These are phyloP conservation scores for Phytophthora niederhauseri DNA, from an alignment of 352 stramenopile genomes.

Conservation along the genomic window DNA sequence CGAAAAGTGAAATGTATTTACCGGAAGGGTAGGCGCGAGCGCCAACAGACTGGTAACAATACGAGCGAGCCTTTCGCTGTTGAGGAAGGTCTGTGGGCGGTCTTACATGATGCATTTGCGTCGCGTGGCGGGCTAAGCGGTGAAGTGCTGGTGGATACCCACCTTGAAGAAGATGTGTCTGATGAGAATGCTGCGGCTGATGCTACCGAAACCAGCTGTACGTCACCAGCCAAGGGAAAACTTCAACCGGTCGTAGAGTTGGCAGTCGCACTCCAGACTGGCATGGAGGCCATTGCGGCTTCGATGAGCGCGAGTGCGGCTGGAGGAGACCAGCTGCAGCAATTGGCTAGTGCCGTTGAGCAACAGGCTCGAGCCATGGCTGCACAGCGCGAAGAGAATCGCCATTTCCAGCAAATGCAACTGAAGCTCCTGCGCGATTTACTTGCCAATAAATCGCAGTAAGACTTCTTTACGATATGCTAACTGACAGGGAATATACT, in stretches of 20 bases:
- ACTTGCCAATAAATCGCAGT: conserved; percentile 1
- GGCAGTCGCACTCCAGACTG: not conserved
- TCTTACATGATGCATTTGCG: conserved; percentile 14
- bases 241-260: conserved; percentile 1
- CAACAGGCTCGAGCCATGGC: conserved; percentile 1
- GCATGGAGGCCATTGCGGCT: conserved; percentile 18
- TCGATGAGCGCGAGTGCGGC: not conserved
- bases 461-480: conserved; percentile 1
- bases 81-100: conserved; percentile 6
- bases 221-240: not conserved
- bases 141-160: conserved; percentile 7
- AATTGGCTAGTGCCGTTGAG: not conserved
- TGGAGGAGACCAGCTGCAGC: conserved; percentile 5
- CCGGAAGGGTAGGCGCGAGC: conserved; percentile 3
- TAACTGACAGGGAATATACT: conserved; percentile 1
- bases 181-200: not conserved
- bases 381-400: conserved; percentile 7
- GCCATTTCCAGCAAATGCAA: conserved; percentile 7
- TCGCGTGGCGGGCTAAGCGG: not conserved
- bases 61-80: conserved; percentile 1
- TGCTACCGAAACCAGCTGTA: not conserved
- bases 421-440: not conserved
- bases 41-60: not conserved
- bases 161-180: not conserved
- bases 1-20: conserved; percentile 14